Base-by-base conservation (phyloP, 768 basidiomycete genomes). In the Mycena vitilis region DNA sequence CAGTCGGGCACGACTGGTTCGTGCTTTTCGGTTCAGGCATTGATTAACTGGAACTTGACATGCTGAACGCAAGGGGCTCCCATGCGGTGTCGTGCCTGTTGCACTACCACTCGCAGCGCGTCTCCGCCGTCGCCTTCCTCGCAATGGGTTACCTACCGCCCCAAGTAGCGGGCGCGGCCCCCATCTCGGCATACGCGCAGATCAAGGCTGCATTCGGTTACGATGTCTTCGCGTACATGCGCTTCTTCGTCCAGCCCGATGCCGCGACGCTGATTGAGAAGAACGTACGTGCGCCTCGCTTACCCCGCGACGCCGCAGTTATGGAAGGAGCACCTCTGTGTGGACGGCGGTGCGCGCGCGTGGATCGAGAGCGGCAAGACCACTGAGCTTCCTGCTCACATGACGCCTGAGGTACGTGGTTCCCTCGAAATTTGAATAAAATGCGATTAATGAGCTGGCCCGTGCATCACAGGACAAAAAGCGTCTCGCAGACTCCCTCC, bases 61-160 rank as follows among this genome's bases (percentile, higher is more conserved):
- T 18, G 30, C 16, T 11, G 49, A 13, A 30, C 30, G 4, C 13
- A 64, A 85, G 86, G 84, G 85, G 85, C 5, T 70, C 73, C 20
- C 59, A 40, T 13, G 38, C 81, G 12, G 69, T 73, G 7, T 76
- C 77, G 13, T 78, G 82, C 16, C 75, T 86, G 16, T 78, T 80
- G 1, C 81, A 81, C 63, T 74, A 75, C 55, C 76, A 79, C 63
- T 76, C 78, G 18, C 77, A 83, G 30, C 79, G 84, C 12, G 82
- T 85, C 73, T 40, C 78, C 47, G 86, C 76, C 1, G 82, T 78
- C 56, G 84, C 74, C 1, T 86, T 82, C 70, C 73, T 86, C 20
- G 76, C 79, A 5, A 74, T 82, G 3, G 74, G 78, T 7, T 85
- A 84, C 20, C 9, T 7, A 66, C 23, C 72, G 0, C 68, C 62